Conservation (phyloP, 257 asterid genomes). For the Nicotiana benthamiana region DNA sequence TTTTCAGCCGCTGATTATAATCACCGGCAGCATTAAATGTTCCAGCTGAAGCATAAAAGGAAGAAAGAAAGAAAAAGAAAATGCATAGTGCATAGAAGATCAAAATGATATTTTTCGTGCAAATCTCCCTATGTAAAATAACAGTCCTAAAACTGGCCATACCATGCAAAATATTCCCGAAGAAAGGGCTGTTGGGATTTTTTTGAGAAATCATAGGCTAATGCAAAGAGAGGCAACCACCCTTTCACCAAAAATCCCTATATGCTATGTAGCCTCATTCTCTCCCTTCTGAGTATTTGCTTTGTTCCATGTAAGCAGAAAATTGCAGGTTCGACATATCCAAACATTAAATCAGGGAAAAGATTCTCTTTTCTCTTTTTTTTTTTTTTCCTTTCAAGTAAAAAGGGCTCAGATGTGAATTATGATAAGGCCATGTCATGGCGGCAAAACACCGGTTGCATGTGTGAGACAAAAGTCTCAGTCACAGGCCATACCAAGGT, state of each 20-base stretch:
- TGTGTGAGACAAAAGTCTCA: no score
- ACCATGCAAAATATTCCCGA: no score
- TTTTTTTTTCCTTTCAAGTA: no score
- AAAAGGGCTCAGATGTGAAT: no score
- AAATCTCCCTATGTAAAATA: no score
- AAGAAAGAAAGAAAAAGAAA: neutral
- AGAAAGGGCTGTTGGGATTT: constrained; percentile 1
- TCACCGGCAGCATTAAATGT: neutral
- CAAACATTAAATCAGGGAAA: neutral
- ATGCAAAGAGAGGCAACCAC: constrained; percentile 49
- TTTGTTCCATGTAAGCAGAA: neutral
- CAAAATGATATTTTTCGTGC: neutral
- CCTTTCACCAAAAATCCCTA: constrained; percentile 23
- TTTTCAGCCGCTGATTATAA: neutral
- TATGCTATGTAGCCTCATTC: constrained; percentile 1
- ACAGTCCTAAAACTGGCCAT: no score
- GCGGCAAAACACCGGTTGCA: constrained; percentile 10
- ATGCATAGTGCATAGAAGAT: neutral
- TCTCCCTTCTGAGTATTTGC: neutral
- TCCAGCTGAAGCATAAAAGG: neutral
- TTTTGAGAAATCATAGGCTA: constrained; percentile 19
- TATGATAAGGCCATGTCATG: neutral
- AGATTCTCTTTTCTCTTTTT: no score
- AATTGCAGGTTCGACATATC: neutral
- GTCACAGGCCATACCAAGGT: constrained; percentile 13